These are phyloP conservation scores for Aurantiochytrium sp. DNA, from an alignment of 108 stramenopile genomes.

Conservation along the genomic window DNA sequence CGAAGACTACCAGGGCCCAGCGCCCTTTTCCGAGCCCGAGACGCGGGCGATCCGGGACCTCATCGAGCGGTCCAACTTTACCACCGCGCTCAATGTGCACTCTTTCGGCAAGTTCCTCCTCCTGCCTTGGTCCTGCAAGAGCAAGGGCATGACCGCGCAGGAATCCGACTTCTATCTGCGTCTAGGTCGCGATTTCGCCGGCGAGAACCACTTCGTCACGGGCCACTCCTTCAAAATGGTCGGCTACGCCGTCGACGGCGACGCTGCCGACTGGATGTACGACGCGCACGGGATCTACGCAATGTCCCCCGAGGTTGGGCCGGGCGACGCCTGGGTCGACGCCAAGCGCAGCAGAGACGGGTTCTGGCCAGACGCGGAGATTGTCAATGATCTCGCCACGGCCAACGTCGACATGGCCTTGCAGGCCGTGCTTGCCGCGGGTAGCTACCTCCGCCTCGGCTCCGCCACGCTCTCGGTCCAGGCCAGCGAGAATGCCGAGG, in stretches of 20 bases:
- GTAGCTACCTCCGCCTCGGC: background rate
- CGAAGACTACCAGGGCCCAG: conserved; percentile 27
- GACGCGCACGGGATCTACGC: conserved; percentile 28
- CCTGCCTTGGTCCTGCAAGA: conserved; percentile 4
- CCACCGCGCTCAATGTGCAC: conserved; percentile 31
- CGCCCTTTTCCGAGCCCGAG: conserved; percentile 33
- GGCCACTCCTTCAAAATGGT: background rate
- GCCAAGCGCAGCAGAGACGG: background rate
- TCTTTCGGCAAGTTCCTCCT: conserved; percentile 14
- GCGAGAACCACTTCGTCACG: background rate
- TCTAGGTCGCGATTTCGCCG: background rate
- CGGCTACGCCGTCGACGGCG: conserved; percentile 24
- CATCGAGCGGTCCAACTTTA: background rate
- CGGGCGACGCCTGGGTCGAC: background rate
- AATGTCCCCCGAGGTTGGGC: conserved; percentile 31
- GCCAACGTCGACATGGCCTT: background rate
- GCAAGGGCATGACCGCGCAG: background rate
- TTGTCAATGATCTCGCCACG: background rate
- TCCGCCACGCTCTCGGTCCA: too few relatives aligned
- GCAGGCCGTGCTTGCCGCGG: background rate
- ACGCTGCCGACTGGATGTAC: conserved; percentile 37
- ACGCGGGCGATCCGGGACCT: background rate
- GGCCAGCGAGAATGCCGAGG: too few relatives aligned
- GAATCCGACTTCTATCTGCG: background rate
- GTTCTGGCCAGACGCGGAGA: background rate